Evolutionary conservation across 148 eudicot species (phyloP).

Genomic region (Polygonum maritimum): DNA sequence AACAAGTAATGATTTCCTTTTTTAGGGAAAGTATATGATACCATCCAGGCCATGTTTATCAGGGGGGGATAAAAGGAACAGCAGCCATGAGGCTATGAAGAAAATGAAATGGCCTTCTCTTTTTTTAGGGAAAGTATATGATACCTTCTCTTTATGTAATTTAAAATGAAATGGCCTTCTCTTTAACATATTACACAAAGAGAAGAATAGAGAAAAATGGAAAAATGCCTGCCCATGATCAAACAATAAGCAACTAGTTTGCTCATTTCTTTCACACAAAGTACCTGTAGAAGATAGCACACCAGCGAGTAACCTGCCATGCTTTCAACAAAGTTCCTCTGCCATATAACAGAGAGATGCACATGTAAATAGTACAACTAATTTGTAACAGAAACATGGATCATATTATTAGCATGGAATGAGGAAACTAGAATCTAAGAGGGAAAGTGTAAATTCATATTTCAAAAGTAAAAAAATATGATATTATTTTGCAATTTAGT

Average conservation of each 20-base stretch:
- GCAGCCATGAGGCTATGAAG: neutral
- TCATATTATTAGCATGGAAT: neutral
- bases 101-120: neutral
- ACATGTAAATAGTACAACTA: neutral
- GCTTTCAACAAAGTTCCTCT: conserved; percentile 99
- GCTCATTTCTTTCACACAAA: neutral
- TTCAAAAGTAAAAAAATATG: neutral
- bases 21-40: no score
- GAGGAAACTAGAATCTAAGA: neutral
- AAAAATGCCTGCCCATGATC: neutral
- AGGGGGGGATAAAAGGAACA: neutral
- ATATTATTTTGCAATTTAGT: neutral
- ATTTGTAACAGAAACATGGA: neutral
- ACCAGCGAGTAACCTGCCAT: conserved; percentile 99
- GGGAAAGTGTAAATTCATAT: neutral
- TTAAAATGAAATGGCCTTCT: neutral
- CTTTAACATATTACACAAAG: neutral
- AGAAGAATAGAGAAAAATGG: neutral
- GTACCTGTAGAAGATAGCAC: conserved; percentile 96
- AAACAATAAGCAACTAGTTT: neutral
- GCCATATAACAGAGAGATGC: conserved; percentile 22
- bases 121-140: no score
- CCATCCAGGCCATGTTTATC: neutral
- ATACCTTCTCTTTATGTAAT: neutral
- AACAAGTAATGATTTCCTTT: no score